Base-by-base conservation (phyloP, 2,329 filamentous ascomycete species). In the Epichloe gansuensis region DNA sequence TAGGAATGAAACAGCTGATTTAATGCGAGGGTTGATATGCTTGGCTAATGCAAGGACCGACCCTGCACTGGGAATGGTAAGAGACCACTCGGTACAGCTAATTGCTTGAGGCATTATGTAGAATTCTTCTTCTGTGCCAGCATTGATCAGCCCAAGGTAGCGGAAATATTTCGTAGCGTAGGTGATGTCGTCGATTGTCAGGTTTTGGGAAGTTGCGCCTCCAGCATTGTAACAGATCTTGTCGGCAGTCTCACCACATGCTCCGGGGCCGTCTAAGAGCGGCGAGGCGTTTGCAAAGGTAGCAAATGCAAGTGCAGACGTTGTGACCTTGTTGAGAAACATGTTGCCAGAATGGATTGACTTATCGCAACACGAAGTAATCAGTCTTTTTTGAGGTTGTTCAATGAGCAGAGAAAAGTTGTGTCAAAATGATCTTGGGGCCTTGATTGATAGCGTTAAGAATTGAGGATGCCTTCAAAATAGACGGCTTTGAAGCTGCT, bases 31-130 rank as follows among this genome's bases (percentile, higher is more conserved):
- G 42, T 37, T 41, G 28, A 61, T 41, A 21, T 60, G 48, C 47
- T 61, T 60, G 17, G 55, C 55, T 13, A 54, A 34, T 13, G 39
- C 50, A 15, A 50, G 38, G 6, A 50, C 48, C 2, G 31, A 28
- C 3, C 41, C 17, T 5, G 45, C 21, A 8, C 45, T 50, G 21
- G 31, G 58, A 7, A 61, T 23, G 11, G 35, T 9, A 2, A 46
- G 21, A 0, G 38, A 31, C 57, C 57, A 62, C 38, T 63, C 57
- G 21, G 15, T 57, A 51, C 59, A 62, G 46, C 59, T 53, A 4
- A 51, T 45, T 0, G 55, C 53, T 13, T 56, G 53, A 15, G 51
- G 23, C 59, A 56, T 56, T 46, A 35, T 57, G 31, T 55, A 56
- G n/a, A 54, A 50, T 5, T 54, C 56, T 15, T 43, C 31, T 5